Base-by-base conservation (phyloP, 192 early-diverging fungal genomes). In the Backusella mclennaniae region DNA sequence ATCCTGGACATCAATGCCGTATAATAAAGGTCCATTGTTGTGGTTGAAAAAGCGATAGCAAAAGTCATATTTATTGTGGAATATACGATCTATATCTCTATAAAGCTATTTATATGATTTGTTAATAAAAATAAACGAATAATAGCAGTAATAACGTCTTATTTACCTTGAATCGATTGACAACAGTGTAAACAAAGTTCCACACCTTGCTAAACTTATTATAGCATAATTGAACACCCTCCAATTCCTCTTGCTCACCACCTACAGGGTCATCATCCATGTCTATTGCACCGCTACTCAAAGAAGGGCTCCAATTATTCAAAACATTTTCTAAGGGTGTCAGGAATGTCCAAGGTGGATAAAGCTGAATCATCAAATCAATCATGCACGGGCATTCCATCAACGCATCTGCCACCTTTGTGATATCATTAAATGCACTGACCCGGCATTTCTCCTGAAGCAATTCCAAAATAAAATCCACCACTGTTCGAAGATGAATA, bases 351-450 rank as follows among this genome's bases (percentile, higher is more conserved):
- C n/a, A 21, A 4, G 82, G 76, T 4, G 68, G 52, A 63, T 84
- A 77, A 19, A 84, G 59, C 49, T 80, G 73, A 8, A 84, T 23
- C 8, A 84, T 78, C 14, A 84, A 42, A 52, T 84, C 82, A 39
- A 84, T 46, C 17, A 71, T 52, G 49, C 69, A 74, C 15, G 82
- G 82, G 35, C 69, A 75, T 31, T 69, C 73, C 35, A 21, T 38
- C 38, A 83, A 52, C 4, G 82, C 71, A 42, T 71, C 68, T 56
- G 78, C 75, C n/a, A 83, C 67, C 0, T 74, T 76, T 21, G 82
- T 41, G 12, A 83, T 53, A 0, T 69, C 66, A 15, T 63, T 56
- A 23, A 83, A 70, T 14, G 77, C 75, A 9, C 59, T 33, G 1
- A 39, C 21, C 1, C n/a, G 35, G 3, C 78, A 73, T 41, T 74